Evolutionary conservation across 2,329 filamentous ascomycete genomes (phyloP), one percentile per base, ranked within the genome.

Genomic region (Stylonectria norvegica): DNA sequence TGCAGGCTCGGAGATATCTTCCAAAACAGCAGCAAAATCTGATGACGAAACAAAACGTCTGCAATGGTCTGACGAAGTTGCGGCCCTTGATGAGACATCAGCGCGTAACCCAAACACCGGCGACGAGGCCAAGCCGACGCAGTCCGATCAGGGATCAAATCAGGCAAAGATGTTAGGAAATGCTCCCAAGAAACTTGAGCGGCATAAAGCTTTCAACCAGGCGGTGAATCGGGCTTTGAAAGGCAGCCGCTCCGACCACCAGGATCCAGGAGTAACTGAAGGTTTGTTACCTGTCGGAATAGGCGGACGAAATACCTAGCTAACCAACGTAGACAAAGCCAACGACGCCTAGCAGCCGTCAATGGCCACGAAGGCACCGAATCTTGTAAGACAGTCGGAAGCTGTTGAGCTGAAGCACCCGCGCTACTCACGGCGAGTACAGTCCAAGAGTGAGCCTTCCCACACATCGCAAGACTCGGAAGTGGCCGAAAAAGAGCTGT

Each of bases 391-490:
- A 9, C 36, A 38, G 9, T 20, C 28, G 33, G 48, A 39, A 9
- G 10, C 20, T 34, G 43, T 52, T n/a, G 43, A 56, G 28, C 57
- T 61, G 32, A 65, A 61, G 33, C 48, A 53, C 14, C 65, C 65
- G 9, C 57, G 57, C 19, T 72, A 73, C 43, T 71, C 66, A 33
- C 63, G 69, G n/a, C 63, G 70, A 25, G 59, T 68, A 16, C 67
- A 73, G 43, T 73, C 70, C 33, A 73, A 68, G 51, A 75, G 71
- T 45, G 71, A 75, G 50, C 69, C 70, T 20, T 57, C 52, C 2
- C 55, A 60, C 11, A 37, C 36, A 9, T 54, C 52, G 2, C 47
- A 57, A 29, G 48, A 49, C 6, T 41, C 51, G 5, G 58, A 60
- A n/a, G 43, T 23, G 14, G 28, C 34, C 18, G 45, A 42, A 7